phyloP scores from a whole-genome alignment of 441 rosid species.

The Manihot esculenta region DNA sequence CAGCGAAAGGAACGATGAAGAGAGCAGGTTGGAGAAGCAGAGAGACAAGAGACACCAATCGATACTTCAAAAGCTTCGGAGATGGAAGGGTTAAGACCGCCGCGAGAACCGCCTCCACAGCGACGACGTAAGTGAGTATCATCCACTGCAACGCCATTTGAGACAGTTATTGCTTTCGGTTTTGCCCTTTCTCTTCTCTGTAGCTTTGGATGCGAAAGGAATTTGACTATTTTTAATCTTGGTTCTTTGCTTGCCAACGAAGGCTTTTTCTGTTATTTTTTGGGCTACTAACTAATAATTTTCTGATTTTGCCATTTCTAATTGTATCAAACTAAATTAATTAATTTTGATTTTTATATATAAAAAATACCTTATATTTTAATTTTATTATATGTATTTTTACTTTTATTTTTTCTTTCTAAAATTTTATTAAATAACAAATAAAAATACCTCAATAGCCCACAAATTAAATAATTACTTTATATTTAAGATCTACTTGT shows the following conservation, averaged over 20 bases:
- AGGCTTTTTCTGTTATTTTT: too few species aligned
- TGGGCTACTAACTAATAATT: too few species aligned
- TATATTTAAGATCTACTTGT: too few species aligned
- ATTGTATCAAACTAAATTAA: too few species aligned
- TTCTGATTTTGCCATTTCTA: too few species aligned
- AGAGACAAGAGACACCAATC: slow-evolving; percentile 69
- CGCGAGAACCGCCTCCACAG: slow-evolving; percentile 73
- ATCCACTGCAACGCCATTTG: slow-evolving; percentile 93
- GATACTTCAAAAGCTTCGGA: slow-evolving; percentile 69
- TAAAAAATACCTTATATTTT: too few species aligned
- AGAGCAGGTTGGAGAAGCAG: slow-evolving; percentile 75
- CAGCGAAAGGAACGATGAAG: slow-evolving; percentile 79
- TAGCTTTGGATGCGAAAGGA: background rate
- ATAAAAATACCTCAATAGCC: too few species aligned
- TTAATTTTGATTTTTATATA: too few species aligned
- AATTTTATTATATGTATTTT: too few species aligned
- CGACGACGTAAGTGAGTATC: slow-evolving; percentile 78
- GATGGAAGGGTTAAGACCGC: slow-evolving; percentile 69
- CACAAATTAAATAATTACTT: too few species aligned
- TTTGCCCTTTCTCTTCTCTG: background rate
- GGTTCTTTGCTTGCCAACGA: background rate
- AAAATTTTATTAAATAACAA: too few species aligned
- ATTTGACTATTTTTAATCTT: background rate
- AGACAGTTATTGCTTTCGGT: background rate
- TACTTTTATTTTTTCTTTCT: too few species aligned